These are phyloP conservation scores for Auricularia sp. DNA, from an alignment of 768 basidiomycete genomes.

Conservation along the genomic window DNA sequence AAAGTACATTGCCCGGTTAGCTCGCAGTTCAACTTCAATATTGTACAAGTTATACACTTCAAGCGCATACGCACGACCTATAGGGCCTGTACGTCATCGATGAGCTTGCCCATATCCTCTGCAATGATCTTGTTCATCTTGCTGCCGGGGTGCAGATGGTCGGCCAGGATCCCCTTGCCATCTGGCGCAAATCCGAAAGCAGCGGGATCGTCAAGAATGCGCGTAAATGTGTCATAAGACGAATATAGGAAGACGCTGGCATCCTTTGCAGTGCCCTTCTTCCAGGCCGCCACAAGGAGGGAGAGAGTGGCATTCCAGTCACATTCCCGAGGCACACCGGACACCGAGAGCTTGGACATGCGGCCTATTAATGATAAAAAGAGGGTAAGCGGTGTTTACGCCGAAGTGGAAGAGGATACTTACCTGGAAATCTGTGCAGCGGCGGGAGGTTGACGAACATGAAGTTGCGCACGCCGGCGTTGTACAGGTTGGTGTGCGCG, in stretches of 20 bases:
- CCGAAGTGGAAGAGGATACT: not conserved
- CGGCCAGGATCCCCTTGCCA: slow-evolving; percentile 37
- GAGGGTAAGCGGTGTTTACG: not conserved
- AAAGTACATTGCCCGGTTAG: too few relatives aligned
- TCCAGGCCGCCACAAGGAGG: not conserved
- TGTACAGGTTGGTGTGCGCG: not conserved
- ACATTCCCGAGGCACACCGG: not conserved
- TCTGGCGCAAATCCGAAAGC: slow-evolving; percentile 26
- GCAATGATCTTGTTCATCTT: slow-evolving; percentile 13
- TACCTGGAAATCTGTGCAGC: not conserved
- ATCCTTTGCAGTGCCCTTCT: slow-evolving; percentile 17
- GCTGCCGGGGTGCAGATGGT: slow-evolving; percentile 17
- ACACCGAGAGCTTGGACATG: not conserved
- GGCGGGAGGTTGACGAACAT: not conserved
- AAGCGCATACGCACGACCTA: too few relatives aligned
- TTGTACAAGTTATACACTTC: too few relatives aligned
- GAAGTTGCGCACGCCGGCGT: not conserved
- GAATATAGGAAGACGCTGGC: slow-evolving; percentile 41
- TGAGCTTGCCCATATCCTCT: slow-evolving; percentile 1
- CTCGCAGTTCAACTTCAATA: too few relatives aligned
- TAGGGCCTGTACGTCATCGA: not conserved
- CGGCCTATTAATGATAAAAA: not conserved
- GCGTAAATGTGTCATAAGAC: slow-evolving; percentile 34
- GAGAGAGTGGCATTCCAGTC: not conserved
- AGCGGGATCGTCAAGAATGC: slow-evolving; percentile 36